Conservation (phyloP, 2,329 filamentous ascomycete genomes). For the Apiospora marii region DNA sequence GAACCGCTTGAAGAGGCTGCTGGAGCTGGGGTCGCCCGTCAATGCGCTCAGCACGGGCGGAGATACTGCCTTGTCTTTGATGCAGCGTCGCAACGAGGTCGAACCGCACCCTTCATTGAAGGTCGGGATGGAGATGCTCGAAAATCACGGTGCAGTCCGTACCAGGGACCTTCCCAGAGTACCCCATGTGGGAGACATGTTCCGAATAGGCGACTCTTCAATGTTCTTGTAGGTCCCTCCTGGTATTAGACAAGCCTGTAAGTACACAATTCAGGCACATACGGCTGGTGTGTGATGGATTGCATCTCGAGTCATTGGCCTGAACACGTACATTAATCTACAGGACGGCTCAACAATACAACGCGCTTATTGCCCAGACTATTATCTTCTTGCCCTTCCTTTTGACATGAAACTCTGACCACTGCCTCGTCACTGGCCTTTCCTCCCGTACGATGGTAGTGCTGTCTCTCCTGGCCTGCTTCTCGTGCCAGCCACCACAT, state of each 20-base stretch:
- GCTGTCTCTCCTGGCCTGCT: not conserved
- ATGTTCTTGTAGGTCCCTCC: not conserved
- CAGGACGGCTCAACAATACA: not conserved
- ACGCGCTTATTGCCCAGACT: not conserved
- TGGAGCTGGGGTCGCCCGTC: constrained; percentile 5
- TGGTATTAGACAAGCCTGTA: not conserved
- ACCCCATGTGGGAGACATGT: not conserved
- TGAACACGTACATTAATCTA: not conserved
- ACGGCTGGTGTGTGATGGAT: not conserved
- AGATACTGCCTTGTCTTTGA: not conserved
- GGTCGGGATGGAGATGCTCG: not conserved
- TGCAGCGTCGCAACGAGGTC: not conserved
- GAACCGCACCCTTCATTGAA: not conserved
- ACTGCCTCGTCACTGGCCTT: not conserved
- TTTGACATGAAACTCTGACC: not conserved
- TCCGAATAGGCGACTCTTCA: not conserved
- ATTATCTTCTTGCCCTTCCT: not conserved
- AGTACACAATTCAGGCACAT: not conserved
- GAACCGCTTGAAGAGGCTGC: not conserved
- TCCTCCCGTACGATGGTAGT: not conserved
- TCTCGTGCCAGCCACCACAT: not conserved
- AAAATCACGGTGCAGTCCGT: not conserved
- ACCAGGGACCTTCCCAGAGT: not conserved
- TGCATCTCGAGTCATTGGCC: not conserved
- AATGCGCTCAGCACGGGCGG: not conserved